Evolutionary conservation across 768 basidiomycete species (phyloP), one percentile per base, ranked within the genome.

Genomic region (Cyclocybe cylindracea): DNA sequence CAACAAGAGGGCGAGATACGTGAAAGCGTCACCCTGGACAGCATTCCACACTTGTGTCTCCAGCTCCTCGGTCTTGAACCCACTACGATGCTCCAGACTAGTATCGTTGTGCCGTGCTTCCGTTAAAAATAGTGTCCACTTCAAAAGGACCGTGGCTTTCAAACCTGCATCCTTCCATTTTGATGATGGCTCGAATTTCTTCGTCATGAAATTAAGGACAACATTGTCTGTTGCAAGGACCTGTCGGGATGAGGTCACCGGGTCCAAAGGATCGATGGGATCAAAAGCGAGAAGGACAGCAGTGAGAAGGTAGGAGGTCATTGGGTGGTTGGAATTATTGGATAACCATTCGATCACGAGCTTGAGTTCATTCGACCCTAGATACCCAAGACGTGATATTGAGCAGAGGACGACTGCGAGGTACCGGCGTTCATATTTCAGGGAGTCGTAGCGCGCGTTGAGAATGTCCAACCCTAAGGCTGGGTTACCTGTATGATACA

Each of bases 81-180:
- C 89, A 5, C 73, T 75, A 31, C 76, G 74, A 58, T 82, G 77
- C 58, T 89, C 86, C 35, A 94, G 67, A 4, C 78, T 75, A 1
- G 83, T 71, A 58, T 91, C 84, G 14, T 80, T 79, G 63, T 87
- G 85, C 19, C 91, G 78, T 5, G 84, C 78, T 56, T 91, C 86
- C 1, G 91, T 86, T 57, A 93, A 73, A 66, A 92, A 91, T 51
- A 95, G 75, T 0, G 92, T 88, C 91, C 92, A 95, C 62, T 91
- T 91, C 36, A 97, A 77, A n/a, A 88, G 69, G 5, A 94, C 62
- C 2, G 80, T 77, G 0, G 91, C 86, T 61, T 87, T 89, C 11
- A 96, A 69, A 1, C 84, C 84, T 1, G 77, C 70, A 14, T 87
- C 85, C 48, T 78, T 86, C 91, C 91, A 94, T 11, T 76, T 69